phyloP scores from a whole-genome alignment of 163 green algal genomes.

The Coccomyxa subellipsoidea region DNA sequence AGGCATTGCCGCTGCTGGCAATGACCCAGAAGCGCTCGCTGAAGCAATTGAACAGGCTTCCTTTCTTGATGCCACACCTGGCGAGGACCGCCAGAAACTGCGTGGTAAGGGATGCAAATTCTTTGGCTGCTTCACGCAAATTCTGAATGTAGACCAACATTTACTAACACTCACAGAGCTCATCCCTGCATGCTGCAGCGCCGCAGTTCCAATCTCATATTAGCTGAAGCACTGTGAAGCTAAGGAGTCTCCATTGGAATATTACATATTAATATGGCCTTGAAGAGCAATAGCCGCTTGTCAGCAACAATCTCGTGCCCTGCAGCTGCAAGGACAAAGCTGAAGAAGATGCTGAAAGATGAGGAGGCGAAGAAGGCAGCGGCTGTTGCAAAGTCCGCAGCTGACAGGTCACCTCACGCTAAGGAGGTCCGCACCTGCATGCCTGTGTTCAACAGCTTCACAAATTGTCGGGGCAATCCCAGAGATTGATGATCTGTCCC shows the following conservation, averaged over 20 bases:
- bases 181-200: not conserved
- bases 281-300: too few species aligned
- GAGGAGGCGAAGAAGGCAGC: slow-evolving; percentile 37
- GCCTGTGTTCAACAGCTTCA: not conserved
- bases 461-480: too few species aligned
- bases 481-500: too few species aligned
- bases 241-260: too few species aligned
- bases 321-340: slow-evolving; percentile 59
- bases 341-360: slow-evolving; percentile 63
- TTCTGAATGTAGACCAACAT: too few species aligned
- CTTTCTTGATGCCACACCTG: slow-evolving; percentile 70
- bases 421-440: slow-evolving; percentile 44
- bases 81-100: slow-evolving; percentile 78
- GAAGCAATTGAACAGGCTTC: slow-evolving; percentile 58
- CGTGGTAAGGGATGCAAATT: slow-evolving; percentile 48
- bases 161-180: not conserved
- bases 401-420: slow-evolving; percentile 39
- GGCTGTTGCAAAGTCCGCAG: slow-evolving; percentile 20
- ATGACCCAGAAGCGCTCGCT: slow-evolving; percentile 53
- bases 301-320: too few species aligned
- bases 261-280: too few species aligned
- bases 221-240: too few species aligned
- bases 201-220: too few species aligned
- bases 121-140: too few species aligned
- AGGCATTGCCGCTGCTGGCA: slow-evolving; percentile 54